Conservation (phyloP, 2,329 filamentous ascomycete species). For the Penicillium sp. region DNA sequence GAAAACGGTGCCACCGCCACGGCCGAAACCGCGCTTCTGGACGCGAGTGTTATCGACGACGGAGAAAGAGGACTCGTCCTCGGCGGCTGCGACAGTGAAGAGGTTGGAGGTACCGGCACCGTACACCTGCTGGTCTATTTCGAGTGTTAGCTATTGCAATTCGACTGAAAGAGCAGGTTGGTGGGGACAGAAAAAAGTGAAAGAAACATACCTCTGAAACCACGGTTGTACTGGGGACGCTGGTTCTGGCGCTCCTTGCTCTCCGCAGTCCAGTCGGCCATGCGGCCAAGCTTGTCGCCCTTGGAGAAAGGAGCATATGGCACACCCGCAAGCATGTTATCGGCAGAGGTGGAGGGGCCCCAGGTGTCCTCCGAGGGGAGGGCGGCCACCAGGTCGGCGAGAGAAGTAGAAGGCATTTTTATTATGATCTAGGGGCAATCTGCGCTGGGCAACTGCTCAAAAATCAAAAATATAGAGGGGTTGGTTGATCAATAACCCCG, state of each 20-base stretch:
- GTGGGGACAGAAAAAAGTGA: neutral
- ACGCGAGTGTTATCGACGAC: conserved; percentile 94
- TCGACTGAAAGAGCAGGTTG: neutral
- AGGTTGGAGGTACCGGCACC: conserved; percentile 81
- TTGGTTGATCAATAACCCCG: conserved; percentile 12
- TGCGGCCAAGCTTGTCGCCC: conserved; percentile 95
- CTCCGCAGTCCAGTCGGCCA: conserved; percentile 97
- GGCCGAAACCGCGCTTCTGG: conserved; percentile 77
- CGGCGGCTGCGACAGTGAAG: conserved; percentile 86
- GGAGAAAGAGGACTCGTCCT: conserved; percentile 97
- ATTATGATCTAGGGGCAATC: conserved; percentile 13
- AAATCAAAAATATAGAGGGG: conserved; percentile 14
- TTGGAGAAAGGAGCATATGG: conserved; percentile 98
- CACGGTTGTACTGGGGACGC: conserved; percentile 84
- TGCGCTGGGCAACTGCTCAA: conserved; percentile 10
- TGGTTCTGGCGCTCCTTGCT: conserved; percentile 72
- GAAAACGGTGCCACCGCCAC: conserved; percentile 86
- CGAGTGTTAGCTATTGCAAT: conserved; percentile 9
- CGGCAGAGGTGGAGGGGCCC: conserved; percentile 78
- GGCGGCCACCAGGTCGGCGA: conserved; percentile 65
- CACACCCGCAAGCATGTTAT: conserved; percentile 89
- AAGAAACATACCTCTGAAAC: conserved; percentile 71
- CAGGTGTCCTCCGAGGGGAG: conserved; percentile 76
- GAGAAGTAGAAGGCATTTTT: conserved; percentile 53
- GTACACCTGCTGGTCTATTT: conserved; percentile 89